A percentile compares a stretch with the other conserved stretches of the same genome.
Conservation (phyloP, 345 rosid species). For the Tarenaya hassleriana region DNA sequence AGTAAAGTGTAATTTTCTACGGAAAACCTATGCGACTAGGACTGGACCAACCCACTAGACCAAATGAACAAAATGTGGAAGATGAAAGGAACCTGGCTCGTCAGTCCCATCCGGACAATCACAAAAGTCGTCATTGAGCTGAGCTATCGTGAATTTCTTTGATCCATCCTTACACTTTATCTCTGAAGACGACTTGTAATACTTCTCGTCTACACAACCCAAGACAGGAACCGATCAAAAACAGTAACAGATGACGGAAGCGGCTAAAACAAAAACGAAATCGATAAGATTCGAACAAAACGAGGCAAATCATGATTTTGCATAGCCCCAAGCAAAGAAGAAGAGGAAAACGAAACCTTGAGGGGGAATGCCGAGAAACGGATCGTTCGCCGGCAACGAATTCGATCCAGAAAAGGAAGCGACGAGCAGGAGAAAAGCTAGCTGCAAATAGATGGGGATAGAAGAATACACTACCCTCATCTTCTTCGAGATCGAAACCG, state of each 20-base stretch:
- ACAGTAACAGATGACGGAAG: background rate
- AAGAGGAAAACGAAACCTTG: conserved; percentile 43
- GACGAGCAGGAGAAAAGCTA: conserved; percentile 20
- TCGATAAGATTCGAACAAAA: conserved; percentile 12
- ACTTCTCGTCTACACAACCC: conserved; percentile 53
- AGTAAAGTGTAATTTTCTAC: background rate
- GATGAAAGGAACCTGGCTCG: conserved; percentile 58
- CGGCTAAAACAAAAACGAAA: background rate
- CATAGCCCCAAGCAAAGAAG: background rate
- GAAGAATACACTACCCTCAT: conserved; percentile 36
- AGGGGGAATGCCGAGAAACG: conserved; percentile 76
- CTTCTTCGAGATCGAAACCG: conserved; percentile 30
- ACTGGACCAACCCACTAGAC: background rate
- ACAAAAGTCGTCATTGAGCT: conserved; percentile 91
- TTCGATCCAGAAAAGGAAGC: conserved; percentile 40
- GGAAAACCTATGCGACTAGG: background rate
- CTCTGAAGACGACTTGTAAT: conserved; percentile 58
- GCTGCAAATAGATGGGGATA: conserved; percentile 22
- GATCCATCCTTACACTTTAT: conserved; percentile 84
- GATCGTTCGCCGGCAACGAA: conserved; percentile 39
- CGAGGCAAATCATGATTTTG: conserved; percentile 10
- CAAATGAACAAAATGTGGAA: background rate
- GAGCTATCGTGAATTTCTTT: conserved; percentile 58
- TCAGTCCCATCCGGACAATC: conserved; percentile 91
- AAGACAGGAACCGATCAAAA: background rate